These are phyloP conservation scores for Kentomonas sorsogonicus DNA, from an alignment of 208 protist genomes.

Conservation along the genomic window DNA sequence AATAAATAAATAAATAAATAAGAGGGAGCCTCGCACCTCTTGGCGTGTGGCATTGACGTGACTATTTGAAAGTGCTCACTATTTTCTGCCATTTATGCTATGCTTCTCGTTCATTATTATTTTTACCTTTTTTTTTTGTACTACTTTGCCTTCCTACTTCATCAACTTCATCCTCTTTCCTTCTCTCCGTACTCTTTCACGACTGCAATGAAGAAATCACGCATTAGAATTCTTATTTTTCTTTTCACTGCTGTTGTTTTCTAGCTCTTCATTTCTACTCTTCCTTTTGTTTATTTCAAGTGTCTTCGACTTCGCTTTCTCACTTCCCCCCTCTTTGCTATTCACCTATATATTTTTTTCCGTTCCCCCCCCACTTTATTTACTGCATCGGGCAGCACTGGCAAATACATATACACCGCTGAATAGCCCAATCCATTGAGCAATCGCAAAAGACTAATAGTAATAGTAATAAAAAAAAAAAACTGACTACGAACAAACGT, in stretches of 20 bases:
- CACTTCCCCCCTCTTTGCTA: background rate
- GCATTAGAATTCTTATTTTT: constrained; percentile 14
- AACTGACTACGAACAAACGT: too few relatives aligned
- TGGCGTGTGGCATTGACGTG: too few relatives aligned
- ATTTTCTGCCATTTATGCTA: background rate
- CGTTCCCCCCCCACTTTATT: background rate
- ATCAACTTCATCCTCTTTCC: background rate
- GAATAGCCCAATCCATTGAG: too few relatives aligned
- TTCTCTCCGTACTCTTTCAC: background rate
- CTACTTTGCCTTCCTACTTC: background rate
- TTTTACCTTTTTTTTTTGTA: constrained; percentile 4
- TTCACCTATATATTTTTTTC: background rate
- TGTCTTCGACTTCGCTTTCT: background rate
- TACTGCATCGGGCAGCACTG: too few relatives aligned
- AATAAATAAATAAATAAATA: too few relatives aligned
- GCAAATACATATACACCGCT: too few relatives aligned
- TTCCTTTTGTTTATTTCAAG: background rate
- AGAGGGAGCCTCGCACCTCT: too few relatives aligned
- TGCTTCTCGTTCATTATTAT: background rate
- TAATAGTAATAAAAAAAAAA: background rate
- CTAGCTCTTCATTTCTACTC: constrained; percentile 13
- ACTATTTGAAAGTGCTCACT: background rate
- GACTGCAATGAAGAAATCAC: too few relatives aligned
- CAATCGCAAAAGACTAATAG: too few relatives aligned
- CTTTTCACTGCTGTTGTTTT: constrained; percentile 18